Percentiles rank a stretch among this genome's conserved stretches.
Evolutionary conservation across 2,329 filamentous ascomycete species (phyloP).

Genomic region (Fusarium vanettenii): DNA sequence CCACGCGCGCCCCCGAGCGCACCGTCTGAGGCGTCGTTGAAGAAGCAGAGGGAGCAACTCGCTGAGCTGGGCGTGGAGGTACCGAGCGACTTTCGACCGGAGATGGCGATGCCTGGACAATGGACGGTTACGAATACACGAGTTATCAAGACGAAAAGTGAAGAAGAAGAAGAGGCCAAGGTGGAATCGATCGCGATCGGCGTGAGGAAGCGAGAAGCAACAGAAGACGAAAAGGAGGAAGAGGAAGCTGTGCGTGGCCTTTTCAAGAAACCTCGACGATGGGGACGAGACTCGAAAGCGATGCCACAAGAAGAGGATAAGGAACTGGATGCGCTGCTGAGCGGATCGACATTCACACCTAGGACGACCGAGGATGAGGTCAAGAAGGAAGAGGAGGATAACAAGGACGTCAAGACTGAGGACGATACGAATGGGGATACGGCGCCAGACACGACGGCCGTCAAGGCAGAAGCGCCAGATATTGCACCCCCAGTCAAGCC

Average conservation of each 20-base stretch:
- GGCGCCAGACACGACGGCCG: constrained; percentile 5
- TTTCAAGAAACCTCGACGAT: constrained; percentile 68
- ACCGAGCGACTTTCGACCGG: constrained; percentile 79
- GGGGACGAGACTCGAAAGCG: constrained; percentile 65
- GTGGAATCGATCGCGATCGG: constrained; percentile 65
- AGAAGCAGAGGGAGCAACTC: constrained; percentile 87
- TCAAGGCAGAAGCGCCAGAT: constrained; percentile 57
- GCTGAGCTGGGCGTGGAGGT: constrained; percentile 88
- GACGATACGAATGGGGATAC: constrained; percentile 14
- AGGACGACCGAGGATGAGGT: constrained; percentile 40
- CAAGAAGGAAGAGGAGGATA: constrained; percentile 41
- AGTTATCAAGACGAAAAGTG: constrained; percentile 60
- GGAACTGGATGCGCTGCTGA: constrained; percentile 73
- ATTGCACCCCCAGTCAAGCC: constrained; percentile 43
- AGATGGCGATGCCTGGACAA: constrained; percentile 89
- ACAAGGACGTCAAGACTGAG: constrained; percentile 40
- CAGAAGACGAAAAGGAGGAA: constrained; percentile 71
- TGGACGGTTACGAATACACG: constrained; percentile 81
- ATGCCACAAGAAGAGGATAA: constrained; percentile 59
- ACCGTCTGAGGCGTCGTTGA: constrained; percentile 71
- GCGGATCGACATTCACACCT: constrained; percentile 47
- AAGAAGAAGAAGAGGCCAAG: constrained; percentile 54
- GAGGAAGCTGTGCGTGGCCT: constrained; percentile 68
- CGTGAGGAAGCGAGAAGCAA: constrained; percentile 71
- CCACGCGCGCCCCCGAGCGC: constrained; percentile 22